Evolutionary conservation across 2,329 filamentous ascomycete genomes (phyloP).

Genomic region (Dichotomopilus funicola): DNA sequence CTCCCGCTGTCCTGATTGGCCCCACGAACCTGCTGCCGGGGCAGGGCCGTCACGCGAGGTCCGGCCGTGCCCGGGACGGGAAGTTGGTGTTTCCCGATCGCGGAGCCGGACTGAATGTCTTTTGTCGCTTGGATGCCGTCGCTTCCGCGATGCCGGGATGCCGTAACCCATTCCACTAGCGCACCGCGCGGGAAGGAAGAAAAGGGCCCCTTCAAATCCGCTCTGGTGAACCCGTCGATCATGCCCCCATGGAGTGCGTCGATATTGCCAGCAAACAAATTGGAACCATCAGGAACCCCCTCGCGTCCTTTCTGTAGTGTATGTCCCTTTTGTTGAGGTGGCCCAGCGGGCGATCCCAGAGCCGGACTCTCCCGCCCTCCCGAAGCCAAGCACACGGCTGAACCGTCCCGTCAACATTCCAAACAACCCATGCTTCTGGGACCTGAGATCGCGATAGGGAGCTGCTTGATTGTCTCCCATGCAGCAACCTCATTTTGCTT

Average conservation of each 20-base stretch:
- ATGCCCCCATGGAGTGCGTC: not conserved
- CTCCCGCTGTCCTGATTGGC: conserved; percentile 10
- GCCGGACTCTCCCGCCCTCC: not conserved
- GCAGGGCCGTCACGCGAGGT: conserved; percentile 5
- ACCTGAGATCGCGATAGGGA: too few relatives aligned
- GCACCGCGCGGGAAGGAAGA: not conserved
- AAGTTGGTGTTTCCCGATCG: not conserved
- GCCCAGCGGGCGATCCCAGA: too few relatives aligned
- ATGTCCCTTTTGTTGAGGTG: too few relatives aligned
- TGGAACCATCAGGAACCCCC: too few relatives aligned
- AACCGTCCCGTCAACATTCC: not conserved
- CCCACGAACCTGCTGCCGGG: not conserved
- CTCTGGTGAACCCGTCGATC: not conserved
- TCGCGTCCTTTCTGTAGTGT: too few relatives aligned
- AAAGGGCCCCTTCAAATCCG: not conserved
- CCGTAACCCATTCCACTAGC: not conserved
- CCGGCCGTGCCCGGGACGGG: conserved; percentile 12
- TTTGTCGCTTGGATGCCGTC: not conserved
- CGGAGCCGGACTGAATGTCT: not conserved
- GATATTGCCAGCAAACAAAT: not conserved
- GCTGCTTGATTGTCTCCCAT: too few relatives aligned
- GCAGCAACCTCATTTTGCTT: too few relatives aligned
- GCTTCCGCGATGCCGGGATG: not conserved
- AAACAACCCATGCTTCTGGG: too few relatives aligned
- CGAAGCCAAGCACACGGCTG: not conserved